Evolutionary conservation across 2,329 filamentous ascomycete genomes (phyloP).

Genomic region (Arthrobotrys pseudoclavata): DNA sequence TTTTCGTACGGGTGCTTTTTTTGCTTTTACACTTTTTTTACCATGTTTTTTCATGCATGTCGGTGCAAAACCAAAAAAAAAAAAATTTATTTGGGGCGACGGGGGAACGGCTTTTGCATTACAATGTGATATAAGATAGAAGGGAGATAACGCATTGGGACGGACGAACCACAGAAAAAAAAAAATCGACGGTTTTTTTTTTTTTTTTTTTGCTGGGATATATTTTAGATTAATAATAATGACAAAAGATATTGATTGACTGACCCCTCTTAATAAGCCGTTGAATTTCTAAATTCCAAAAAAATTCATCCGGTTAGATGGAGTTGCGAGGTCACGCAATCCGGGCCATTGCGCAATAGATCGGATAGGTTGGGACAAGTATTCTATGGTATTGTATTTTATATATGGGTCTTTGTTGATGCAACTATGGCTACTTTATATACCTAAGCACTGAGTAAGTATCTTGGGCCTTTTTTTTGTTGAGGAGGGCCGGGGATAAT

Average conservation of each 20-base stretch:
- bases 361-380: neutral
- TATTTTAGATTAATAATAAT: slow-evolving; percentile 32
- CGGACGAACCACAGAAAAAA: too few relatives aligned
- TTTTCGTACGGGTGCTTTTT: neutral
- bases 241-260: slow-evolving; percentile 17
- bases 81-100: neutral
- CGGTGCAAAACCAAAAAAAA: neutral
- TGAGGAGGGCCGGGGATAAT: neutral
- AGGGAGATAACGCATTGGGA: slow-evolving; percentile 20
- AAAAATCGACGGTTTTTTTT: neutral
- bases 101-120: neutral
- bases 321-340: neutral
- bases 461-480: neutral
- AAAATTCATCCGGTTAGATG: neutral
- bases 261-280: neutral
- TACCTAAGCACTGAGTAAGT: too few relatives aligned
- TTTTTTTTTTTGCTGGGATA: neutral
- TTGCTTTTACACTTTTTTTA: neutral
- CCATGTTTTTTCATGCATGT: neutral
- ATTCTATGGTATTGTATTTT: neutral
- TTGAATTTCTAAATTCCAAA: neutral
- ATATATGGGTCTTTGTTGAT: too few relatives aligned
- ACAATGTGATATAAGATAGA: slow-evolving; percentile 12
- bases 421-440: too few relatives aligned
- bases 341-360: neutral